Conservation (phyloP, 805 yeast genomes). For the Nakazawaea ishiwadae region DNA sequence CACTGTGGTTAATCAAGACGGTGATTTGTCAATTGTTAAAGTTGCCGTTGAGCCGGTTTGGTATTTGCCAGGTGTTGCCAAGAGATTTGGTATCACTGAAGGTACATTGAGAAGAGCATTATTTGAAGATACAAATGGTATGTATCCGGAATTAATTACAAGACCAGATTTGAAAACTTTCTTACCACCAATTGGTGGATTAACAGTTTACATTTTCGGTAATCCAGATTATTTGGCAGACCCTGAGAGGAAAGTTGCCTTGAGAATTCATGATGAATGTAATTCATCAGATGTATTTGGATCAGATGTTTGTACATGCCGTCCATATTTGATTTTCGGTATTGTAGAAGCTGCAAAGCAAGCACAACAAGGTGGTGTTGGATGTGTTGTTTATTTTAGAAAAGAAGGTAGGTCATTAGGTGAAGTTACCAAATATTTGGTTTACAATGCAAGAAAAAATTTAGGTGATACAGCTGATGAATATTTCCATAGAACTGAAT, state of each 20-base stretch:
- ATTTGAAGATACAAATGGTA: conserved; percentile 67
- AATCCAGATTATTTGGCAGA: conserved; percentile 51
- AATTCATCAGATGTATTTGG: conserved; percentile 70
- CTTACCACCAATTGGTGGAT: conserved; percentile 67
- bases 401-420: conserved; percentile 70
- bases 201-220: conserved; percentile 64
- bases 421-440: conserved; percentile 65
- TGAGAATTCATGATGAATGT: conserved; percentile 66
- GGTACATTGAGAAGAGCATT: conserved; percentile 51
- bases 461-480: conserved; percentile 66
- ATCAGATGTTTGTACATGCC: conserved; percentile 64
- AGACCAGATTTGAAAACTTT: conserved; percentile 64
- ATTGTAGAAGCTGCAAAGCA: conserved; percentile 64
- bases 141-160: conserved; percentile 65
- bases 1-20: conserved; percentile 51
- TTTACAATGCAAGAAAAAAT: conserved; percentile 67
- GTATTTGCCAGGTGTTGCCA: conserved; percentile 66
- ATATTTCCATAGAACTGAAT: conserved; percentile 64
- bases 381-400: conserved; percentile 60
- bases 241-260: conserved; percentile 45
- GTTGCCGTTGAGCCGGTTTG: conserved; percentile 70
- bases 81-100: conserved; percentile 55
- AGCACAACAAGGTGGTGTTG: conserved; percentile 64
- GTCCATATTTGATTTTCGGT: conserved; percentile 64
- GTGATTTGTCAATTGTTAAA: conserved; percentile 59